Base-by-base conservation (phyloP, 1,139 yeast genomes). In the Meyerozyma athensensis region DNA sequence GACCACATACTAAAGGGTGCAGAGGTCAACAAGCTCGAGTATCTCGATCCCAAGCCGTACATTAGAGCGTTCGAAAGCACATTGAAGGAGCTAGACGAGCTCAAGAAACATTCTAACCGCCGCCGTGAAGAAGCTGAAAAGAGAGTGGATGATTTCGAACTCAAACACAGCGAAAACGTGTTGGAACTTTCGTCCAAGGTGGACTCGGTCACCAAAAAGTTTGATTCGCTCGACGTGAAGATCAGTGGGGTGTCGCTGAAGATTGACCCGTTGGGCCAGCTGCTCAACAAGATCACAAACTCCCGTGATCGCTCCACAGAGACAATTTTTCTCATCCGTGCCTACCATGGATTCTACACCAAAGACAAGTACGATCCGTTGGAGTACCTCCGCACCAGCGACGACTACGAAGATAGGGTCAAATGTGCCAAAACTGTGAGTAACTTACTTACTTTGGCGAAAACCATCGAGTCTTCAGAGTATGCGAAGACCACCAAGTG, bases 1-100 rank as follows among this genome's bases (percentile, higher is more conserved):
- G 89, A 82, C 50, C 85, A 82, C 46, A 66, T 75, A 24, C 55
- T 74, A 33, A 74, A 68, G 51, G 74, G 74, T 12, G 74, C 78
- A 6, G 79, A 74, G 46, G 80, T 76, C 35, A 72, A 74, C 48
- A 68, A 74, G 38, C 56, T 74, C 30, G 76, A 74, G 38, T 74
- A 74, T 54, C 58, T 84, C 39, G 97, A 92, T 56, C 97, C 98
- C 2, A 89, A 86, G 49, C 98, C 98, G 2, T 90, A 86, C 56
- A 92, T 92, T 38, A 75, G 96, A 51, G 86, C 96, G 0, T 90
- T 92, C 59, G 97, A 90, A 58, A 79, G 92, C 2, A 87, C 94
- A 1, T 65, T 89, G 34, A 71, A 80, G 38, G 94, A 86, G 53
- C 63, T 87, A 44, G 77, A 80, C 49, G 69, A 69, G 36, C 60